Evolutionary conservation across 768 basidiomycete genomes (phyloP), one percentile per base, ranked within the genome.

Genomic region (Russula griseocarnosa): DNA sequence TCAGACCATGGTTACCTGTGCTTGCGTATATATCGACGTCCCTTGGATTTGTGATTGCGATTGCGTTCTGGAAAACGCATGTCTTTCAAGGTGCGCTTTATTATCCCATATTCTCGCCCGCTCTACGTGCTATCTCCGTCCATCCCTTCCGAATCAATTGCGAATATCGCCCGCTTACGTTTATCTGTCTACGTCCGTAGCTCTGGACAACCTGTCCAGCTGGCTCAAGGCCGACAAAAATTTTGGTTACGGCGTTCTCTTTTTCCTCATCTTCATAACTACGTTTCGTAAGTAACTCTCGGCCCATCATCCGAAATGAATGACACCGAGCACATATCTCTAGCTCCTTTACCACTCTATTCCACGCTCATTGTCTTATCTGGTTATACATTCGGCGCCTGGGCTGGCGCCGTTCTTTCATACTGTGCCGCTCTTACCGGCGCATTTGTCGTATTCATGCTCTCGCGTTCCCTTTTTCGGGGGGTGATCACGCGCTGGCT

Each of bases 361-460:
- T 94, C 92, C 69, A 96, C 94, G 0, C 81, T 97, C 75, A 94
- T 96, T 72, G 85, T 92, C 68, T 79, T 97, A 69, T 90, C 92
- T 49, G 94, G 94, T 26, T 96, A 96, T 74, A 93, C 92, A 11
- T 94, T 86, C 71, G 92, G 92, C 57, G 81, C 90, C 24, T 87
- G 86, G 85, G 80, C 81, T 52, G 94, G 94, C 68, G 92, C 92
- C 63, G 75, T 90, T 68, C 84, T 97, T 72, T 94, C 91, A 38
- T 97, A 96, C 75, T 79, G 83, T 62, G 90, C 94, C 11, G 92
- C 94, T 8, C 83, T 97, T 49, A 77, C 83, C 1, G 94, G 94
- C 60, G 94, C 94, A 16, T 76, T 95, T 56, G 78, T 84, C 70
- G 94, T 97, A 28, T 97, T 94, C 75, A 70, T 85, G 53, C 73